Base-by-base conservation (phyloP, 75 land plant genomes). In the Larix kaempferi region DNA sequence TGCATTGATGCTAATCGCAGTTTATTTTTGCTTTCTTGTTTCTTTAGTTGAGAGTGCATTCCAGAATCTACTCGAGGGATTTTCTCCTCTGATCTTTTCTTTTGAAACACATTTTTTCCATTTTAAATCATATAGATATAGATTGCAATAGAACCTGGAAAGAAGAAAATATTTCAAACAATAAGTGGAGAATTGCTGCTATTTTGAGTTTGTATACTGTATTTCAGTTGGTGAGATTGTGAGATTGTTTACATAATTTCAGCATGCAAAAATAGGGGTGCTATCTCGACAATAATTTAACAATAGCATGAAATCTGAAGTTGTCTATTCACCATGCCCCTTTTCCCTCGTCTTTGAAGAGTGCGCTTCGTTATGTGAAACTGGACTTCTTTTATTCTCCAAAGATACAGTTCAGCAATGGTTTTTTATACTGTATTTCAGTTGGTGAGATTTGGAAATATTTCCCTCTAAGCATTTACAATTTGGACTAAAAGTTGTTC, bases 1-100 rank as follows among this genome's bases (percentile, higher is more conserved):
- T 69, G 73, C 73, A 69, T 69, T 69, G 73, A 44, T 35, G 52
- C 54, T 69, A 39, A 25, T 69, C n/a, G 52, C 73, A 69, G 73
- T 69, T 22, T 69, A 39, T 39, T 11, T 39, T 35, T 69, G 52
- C 52, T 39, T 39, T 69, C 54, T 69, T 69, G 73, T 69, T 69
- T 69, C 41, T 35, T 14, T 21, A 64, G 15, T 64, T 17, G 17
- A 23, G 35, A 26, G 27, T 33, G 67, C 22, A 44, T 67, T 67
- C 21, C 52, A 19, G 44, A 10, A 69, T 69, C 44, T 3, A 39
- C 35, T n/a, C 2, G 73, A 69, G 41, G 52, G 41, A 69, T n/a
- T n/a, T n/a, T 11, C 21, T 33, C 27, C n/a, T 69, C 21, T 5
- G 8, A 0, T 39, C 8, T 69, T 69, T 67, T 16, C 23, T 37